A percentile compares a stretch with the other conserved stretches of the same genome.
These are phyloP conservation scores for Trametes pubescens DNA, from an alignment of 1,284 basidiomycete genomes.

Conservation along the genomic window DNA sequence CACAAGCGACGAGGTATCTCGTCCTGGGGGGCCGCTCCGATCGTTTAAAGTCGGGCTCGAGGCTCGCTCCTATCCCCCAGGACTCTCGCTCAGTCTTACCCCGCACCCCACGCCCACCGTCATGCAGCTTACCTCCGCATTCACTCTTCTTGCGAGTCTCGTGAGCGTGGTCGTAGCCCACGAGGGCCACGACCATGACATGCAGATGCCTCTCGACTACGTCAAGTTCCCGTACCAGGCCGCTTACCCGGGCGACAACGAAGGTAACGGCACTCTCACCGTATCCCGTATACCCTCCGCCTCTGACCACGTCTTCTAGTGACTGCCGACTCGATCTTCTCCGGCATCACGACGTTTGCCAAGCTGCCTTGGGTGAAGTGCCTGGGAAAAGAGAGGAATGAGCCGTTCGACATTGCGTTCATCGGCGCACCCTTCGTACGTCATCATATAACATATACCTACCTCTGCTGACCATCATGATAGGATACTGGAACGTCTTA, in stretches of 20 bases:
- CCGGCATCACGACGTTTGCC: conserved; percentile 79
- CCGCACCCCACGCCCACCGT: conserved; percentile 3
- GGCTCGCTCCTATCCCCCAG: conserved; percentile 10
- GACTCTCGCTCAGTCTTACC: background rate
- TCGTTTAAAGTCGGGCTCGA: background rate
- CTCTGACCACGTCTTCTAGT: conserved; percentile 48
- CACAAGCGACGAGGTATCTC: conserved; percentile 1
- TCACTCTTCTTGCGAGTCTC: conserved; percentile 23
- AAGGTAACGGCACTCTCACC: conserved; percentile 49
- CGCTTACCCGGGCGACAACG: conserved; percentile 54
- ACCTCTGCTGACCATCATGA: background rate
- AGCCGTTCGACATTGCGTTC: conserved; percentile 78
- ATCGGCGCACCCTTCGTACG: conserved; percentile 81
- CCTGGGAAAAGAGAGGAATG: conserved; percentile 62
- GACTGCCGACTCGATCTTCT: conserved; percentile 75
- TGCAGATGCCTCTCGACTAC: conserved; percentile 69
- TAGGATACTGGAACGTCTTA: conserved; percentile 81
- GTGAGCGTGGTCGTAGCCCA: conserved; percentile 44
- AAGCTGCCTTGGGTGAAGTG: conserved; percentile 80
- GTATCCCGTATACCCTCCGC: background rate
- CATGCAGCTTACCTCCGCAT: conserved; percentile 34
- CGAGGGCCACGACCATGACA: conserved; percentile 51
- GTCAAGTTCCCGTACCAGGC: conserved; percentile 69
- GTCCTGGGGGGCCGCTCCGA: background rate
- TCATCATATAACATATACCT: conserved; percentile 24